These are phyloP conservation scores for Aureobasidium sp. DNA, from an alignment of 2,329 filamentous ascomycete genomes.

Conservation along the genomic window DNA sequence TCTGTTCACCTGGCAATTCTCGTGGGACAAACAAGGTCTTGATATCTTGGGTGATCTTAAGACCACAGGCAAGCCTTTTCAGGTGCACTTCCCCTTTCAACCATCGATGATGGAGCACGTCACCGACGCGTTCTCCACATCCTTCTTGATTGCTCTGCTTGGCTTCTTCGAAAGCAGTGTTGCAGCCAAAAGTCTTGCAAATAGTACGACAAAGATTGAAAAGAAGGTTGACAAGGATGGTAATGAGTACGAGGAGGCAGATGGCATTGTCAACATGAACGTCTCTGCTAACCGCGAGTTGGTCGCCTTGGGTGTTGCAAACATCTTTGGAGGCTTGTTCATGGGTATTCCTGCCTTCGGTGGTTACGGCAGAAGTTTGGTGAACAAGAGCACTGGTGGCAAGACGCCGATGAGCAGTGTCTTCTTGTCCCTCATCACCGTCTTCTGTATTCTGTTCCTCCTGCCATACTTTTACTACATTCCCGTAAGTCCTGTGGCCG, in stretches of 20 bases:
- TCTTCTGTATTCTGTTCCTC: constrained; percentile 73
- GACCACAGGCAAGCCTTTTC: constrained; percentile 64
- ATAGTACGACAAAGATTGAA: constrained; percentile 43
- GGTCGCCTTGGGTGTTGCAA: constrained; percentile 82
- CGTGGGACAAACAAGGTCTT: constrained; percentile 74
- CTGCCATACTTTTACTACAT: constrained; percentile 92
- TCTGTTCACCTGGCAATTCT: constrained; percentile 66
- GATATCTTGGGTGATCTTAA: constrained; percentile 78
- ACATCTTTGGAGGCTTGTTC: constrained; percentile 85
- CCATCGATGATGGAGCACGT: constrained; percentile 71
- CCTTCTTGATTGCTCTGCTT: constrained; percentile 85
- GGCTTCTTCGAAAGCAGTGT: constrained; percentile 99
- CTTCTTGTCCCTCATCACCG: constrained; percentile 72
- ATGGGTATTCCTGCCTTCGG: constrained; percentile 91
- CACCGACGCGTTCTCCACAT: constrained; percentile 78
- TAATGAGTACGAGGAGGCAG: constrained; percentile 27
- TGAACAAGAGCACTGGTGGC: constrained; percentile 86
- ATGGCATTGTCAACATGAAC: constrained; percentile 67
- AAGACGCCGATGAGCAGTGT: constrained; percentile 91
- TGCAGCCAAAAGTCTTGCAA: constrained; percentile 81
- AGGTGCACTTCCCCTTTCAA: constrained; percentile 81
- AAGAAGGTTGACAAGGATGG: constrained; percentile 40
- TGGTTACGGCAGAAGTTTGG: constrained; percentile 91
- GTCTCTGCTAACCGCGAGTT: constrained; percentile 89
- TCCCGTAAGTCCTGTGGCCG: constrained; percentile 58